Base-by-base conservation (phyloP, 106 monocot genomes). In the Alisma plantagoaquatica region DNA sequence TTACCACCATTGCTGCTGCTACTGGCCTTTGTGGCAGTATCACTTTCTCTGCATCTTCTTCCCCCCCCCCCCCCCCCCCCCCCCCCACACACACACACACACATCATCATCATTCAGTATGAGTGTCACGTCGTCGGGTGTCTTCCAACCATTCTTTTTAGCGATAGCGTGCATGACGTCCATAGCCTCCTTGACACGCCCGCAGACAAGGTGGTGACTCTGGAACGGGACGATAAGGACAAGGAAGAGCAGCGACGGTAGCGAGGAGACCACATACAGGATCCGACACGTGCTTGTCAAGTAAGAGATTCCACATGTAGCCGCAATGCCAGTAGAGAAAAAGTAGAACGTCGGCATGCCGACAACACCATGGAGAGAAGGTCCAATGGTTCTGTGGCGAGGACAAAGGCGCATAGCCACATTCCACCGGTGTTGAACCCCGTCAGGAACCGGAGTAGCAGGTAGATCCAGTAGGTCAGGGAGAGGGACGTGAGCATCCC, bases 271-370 rank as follows among this genome's bases (percentile, higher is more conserved):
- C 22, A 80, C 27, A 59, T 84, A 94, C 38, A 87, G 83, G 1
- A 26, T 7, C 17, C 93, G 67, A 87, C 93, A 94, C 3, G 80
- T 59, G 4, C 9, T 63, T 56, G 82, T 70, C 51, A 70, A 2
- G 70, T 73, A 78, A 41, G 93, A 83, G 5, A 71, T 49, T 57
- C 62, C 65, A 21, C 83, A 58, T 61, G 87, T 80, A 33, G 68
- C 14, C 12, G 73, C 80, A 56, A 73, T 80, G 35, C 87, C 93
- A 45, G 50, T 62, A 54, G 87, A 84, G 77, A 94, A 94, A 70
- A 94, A 94, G 84, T 87, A 94, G 75, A 94, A 94, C 19, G 83
- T 84, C 35, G 80, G 87, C 93, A 87, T 87, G 8, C 87, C 93
- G 29, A 62, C 87, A 4, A 22, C 31, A 21, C 77, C 93, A n/a